These are phyloP conservation scores for Penicillium hordei DNA, from an alignment of 2,329 filamentous ascomycete genomes.

Conservation along the genomic window DNA sequence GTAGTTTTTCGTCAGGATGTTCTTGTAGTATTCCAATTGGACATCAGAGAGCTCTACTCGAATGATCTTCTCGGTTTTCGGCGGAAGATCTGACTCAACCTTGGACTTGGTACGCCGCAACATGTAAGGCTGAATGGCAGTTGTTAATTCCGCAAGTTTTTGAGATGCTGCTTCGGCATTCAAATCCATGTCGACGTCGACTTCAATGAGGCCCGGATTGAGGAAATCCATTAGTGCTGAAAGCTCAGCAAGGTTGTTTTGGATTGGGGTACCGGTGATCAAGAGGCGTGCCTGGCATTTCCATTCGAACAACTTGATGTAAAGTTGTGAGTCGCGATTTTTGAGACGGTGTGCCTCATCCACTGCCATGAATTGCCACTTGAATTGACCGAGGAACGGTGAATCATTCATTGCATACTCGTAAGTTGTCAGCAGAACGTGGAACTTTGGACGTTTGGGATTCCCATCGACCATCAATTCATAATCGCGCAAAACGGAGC, in stretches of 20 bases:
- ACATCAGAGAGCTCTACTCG: constrained; percentile 95
- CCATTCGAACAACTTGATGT: constrained; percentile 80
- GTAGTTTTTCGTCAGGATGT: constrained; percentile 96
- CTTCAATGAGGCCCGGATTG: constrained; percentile 88
- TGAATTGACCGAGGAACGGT: constrained; percentile 80
- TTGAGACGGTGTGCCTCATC: constrained; percentile 97
- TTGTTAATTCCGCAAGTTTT: constrained; percentile 82
- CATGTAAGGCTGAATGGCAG: constrained; percentile 89
- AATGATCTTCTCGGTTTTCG: constrained; percentile 98
- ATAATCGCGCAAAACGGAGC: constrained; percentile 83
- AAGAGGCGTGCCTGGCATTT: constrained; percentile 83
- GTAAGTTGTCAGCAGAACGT: constrained; percentile 95
- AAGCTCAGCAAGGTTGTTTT: constrained; percentile 92
- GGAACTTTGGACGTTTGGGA: constrained; percentile 87
- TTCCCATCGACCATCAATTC: constrained; percentile 87
- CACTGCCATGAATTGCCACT: constrained; percentile 96
- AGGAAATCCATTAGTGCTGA: constrained; percentile 93
- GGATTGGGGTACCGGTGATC: constrained; percentile 95
- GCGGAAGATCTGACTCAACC: constrained; percentile 91
- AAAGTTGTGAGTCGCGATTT: constrained; percentile 92
- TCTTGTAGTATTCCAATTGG: constrained; percentile 98
- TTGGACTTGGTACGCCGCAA: constrained; percentile 94
- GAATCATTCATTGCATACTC: constrained; percentile 91
- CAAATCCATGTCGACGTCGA: constrained; percentile 90
- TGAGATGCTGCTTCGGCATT: constrained; percentile 75